Evolutionary conservation across 768 basidiomycete genomes (phyloP).

Genomic region (Phylloporus arenicola): DNA sequence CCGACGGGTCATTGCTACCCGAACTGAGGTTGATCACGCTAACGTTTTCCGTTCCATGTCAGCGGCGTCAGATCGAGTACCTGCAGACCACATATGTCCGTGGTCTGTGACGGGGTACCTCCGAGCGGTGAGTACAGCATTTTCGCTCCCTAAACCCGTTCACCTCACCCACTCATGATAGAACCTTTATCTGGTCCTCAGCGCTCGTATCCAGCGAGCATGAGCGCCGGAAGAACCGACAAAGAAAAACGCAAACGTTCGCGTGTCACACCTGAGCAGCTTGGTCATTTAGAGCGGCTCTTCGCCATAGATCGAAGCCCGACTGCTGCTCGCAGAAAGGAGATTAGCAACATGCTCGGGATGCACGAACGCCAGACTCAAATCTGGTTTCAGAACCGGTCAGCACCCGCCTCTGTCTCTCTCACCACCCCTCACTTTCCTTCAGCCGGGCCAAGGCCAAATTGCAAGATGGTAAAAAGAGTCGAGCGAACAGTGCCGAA

Average conservation of each 20-base stretch:
- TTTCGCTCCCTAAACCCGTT: slow-evolving; percentile 22
- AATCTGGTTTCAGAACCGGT: slow-evolving; percentile 87
- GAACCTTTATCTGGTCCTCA: slow-evolving; percentile 34
- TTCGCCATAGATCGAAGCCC: slow-evolving; percentile 69
- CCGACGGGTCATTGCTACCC: slow-evolving; percentile 30
- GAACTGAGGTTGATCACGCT: slow-evolving; percentile 10
- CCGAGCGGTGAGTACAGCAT: slow-evolving; percentile 19
- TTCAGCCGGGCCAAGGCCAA: slow-evolving; percentile 79
- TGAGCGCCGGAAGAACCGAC: slow-evolving; percentile 25
- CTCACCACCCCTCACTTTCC: not conserved
- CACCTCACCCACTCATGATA: slow-evolving; percentile 24
- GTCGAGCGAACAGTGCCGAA: slow-evolving; percentile 31
- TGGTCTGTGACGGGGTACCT: slow-evolving; percentile 19
- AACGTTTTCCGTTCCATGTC: slow-evolving; percentile 29
- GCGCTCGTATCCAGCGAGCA: slow-evolving; percentile 30
- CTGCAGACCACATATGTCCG: slow-evolving; percentile 24
- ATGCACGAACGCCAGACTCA: slow-evolving; percentile 87
- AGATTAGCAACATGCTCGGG: slow-evolving; percentile 67
- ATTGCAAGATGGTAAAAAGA: slow-evolving; percentile 55
- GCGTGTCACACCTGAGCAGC: slow-evolving; percentile 75
- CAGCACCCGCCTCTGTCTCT: not conserved
- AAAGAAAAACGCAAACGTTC: slow-evolving; percentile 69
- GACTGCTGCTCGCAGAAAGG: slow-evolving; percentile 61
- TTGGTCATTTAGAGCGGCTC: slow-evolving; percentile 66
- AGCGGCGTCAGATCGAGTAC: slow-evolving; percentile 22